These are phyloP conservation scores for Pigoraptor vietnamica DNA, from an alignment of 78 protist species.

Conservation along the genomic window DNA sequence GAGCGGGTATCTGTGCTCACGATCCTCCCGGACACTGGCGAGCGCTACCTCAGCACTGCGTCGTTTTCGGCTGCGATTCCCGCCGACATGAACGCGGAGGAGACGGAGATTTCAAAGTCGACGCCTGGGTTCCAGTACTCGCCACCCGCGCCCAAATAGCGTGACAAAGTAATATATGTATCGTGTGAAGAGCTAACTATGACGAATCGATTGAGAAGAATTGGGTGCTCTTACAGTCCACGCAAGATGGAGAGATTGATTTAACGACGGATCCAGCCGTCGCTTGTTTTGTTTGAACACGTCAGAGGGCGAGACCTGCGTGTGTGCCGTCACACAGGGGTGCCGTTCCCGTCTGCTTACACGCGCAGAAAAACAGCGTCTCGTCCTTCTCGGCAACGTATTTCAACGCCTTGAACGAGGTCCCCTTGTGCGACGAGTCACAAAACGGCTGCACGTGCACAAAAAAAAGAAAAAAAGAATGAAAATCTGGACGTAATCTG, in stretches of 20 bases:
- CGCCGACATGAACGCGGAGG: conserved; percentile 17
- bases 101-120: not conserved
- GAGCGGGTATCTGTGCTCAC: conserved; percentile 9
- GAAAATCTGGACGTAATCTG: no score
- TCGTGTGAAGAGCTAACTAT: no score
- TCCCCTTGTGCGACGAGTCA: not conserved
- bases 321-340: not conserved
- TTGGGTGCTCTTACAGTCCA: no score
- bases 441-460: not conserved
- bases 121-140: conserved; percentile 4
- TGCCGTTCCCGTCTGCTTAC: not conserved
- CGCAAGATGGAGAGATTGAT: no score
- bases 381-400: not conserved
- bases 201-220: no score
- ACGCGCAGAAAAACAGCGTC: not conserved
- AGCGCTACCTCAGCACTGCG: conserved; percentile 61
- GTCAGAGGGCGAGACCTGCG: not conserved
- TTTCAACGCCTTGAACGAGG: not conserved
- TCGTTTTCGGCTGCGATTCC: conserved; percentile 36
- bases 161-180: no score
- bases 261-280: no score
- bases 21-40: conserved; percentile 62
- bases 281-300: no score
- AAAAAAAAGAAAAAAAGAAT: not conserved
- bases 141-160: no score